These are phyloP conservation scores for Citrus sp. DNA, from an alignment of 345 rosid species.

Conservation along the genomic window DNA sequence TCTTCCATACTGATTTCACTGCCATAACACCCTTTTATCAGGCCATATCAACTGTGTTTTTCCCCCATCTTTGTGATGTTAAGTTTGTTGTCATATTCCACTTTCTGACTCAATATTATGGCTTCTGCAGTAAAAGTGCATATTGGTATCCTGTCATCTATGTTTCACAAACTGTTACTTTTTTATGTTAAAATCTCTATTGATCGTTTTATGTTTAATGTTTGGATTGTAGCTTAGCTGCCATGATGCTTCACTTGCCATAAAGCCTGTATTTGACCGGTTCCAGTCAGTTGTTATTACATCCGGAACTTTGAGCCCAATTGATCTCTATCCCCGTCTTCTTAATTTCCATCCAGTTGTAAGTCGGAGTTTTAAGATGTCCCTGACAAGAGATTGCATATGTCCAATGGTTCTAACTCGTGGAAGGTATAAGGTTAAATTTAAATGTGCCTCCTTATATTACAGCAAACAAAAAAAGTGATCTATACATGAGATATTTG, in stretches of 20 bases:
- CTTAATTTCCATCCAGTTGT: constrained; percentile 95
- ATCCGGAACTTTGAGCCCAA: constrained; percentile 95
- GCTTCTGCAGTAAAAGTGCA: not conserved
- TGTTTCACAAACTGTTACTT: not conserved
- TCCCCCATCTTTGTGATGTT: not conserved
- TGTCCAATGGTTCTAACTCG: constrained; percentile 99
- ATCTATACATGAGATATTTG: not conserved
- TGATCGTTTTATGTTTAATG: not conserved
- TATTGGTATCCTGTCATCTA: not conserved
- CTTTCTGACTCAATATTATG: not conserved
- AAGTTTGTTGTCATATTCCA: not conserved
- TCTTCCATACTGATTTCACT: not conserved
- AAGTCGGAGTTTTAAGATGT: constrained; percentile 93
- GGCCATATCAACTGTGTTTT: not conserved
- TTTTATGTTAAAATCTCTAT: not conserved
- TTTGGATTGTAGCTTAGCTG: constrained; percentile 73
- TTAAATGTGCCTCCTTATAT: not conserved
- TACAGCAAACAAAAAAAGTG: not conserved
- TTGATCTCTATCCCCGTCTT: constrained; percentile 98
- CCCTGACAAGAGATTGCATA: constrained; percentile 97
- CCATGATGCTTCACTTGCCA: constrained; percentile 96
- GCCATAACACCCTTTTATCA: not conserved
- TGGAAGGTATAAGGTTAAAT: constrained; percentile 59
- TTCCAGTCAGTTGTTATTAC: constrained; percentile 99
- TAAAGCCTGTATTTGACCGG: constrained; percentile 96